Percentiles rank a stretch among this genome's conserved stretches.
Evolutionary conservation across 768 basidiomycete genomes (phyloP).

Genomic region (Tylopilus sp.): DNA sequence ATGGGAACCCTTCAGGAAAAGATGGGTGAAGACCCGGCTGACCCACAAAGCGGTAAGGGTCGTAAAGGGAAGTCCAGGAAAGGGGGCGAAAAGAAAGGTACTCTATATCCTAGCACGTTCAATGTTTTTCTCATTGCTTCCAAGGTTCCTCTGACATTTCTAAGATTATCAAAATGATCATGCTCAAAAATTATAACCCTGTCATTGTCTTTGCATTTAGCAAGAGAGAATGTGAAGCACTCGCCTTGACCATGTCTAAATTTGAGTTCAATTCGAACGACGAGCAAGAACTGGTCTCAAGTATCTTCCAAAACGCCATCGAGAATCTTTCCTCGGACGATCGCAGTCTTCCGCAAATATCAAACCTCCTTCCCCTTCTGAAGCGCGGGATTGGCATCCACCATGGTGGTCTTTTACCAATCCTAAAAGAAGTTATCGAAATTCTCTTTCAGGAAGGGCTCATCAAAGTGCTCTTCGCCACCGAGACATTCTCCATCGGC

Average conservation of each 20-base stretch:
- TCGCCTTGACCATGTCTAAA: constrained; percentile 91
- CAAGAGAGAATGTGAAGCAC: constrained; percentile 94
- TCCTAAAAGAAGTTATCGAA: constrained; percentile 98
- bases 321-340: constrained; percentile 85
- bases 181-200: constrained; percentile 95
- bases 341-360: constrained; percentile 87
- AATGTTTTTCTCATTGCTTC: constrained; percentile 10
- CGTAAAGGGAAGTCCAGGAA: constrained; percentile 91
- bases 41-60: constrained; percentile 78
- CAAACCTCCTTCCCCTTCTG: constrained; percentile 87
- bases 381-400: constrained; percentile 97
- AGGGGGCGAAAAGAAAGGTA: constrained; percentile 91
- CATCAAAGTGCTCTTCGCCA: constrained; percentile 97
- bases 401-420: constrained; percentile 95
- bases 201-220: constrained; percentile 99
- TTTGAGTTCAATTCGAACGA: constrained; percentile 92
- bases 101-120: neutral
- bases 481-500: constrained; percentile 97
- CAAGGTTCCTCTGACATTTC: constrained; percentile 89
- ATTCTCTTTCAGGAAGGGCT: constrained; percentile 98
- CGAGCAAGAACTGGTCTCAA: constrained; percentile 82
- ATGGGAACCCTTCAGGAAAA: constrained; percentile 90
- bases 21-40: constrained; percentile 89
- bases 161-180: constrained; percentile 98
- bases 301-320: constrained; percentile 94